phyloP scores from a whole-genome alignment of 177 flowering plant species.

The Vitis hybrid region DNA sequence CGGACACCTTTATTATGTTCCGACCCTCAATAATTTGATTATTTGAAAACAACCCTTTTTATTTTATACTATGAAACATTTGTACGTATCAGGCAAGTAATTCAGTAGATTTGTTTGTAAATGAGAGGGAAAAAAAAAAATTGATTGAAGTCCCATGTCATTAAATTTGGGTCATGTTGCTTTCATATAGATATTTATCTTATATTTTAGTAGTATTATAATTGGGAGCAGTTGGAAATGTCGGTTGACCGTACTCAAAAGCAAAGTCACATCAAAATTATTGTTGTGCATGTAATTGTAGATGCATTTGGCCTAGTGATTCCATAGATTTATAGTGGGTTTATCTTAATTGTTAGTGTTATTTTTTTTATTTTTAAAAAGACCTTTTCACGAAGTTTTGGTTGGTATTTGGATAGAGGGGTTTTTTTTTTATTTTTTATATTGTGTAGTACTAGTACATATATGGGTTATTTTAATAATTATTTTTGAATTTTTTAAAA shows the following conservation, averaged over 20 bases:
- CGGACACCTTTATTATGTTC: neutral
- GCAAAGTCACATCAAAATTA: neutral
- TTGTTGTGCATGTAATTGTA: neutral
- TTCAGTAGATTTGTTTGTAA: too few relatives aligned
- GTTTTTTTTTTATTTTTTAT: too few relatives aligned
- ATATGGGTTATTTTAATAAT: too few relatives aligned
- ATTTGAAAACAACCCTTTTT: neutral
- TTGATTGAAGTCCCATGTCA: neutral
- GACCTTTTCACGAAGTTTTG: too few relatives aligned
- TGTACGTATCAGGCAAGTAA: too few relatives aligned
- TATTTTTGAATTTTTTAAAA: too few relatives aligned
- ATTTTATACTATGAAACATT: neutral
- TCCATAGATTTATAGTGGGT: neutral
- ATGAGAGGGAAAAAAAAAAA: neutral
- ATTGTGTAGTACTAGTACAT: too few relatives aligned
- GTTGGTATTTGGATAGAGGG: too few relatives aligned
- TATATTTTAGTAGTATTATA: neutral
- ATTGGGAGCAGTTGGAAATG: neutral
- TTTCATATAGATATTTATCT: neutral
- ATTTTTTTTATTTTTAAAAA: too few relatives aligned
- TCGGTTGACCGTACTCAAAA: neutral
- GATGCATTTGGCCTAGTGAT: neutral
- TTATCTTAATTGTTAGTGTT: neutral
- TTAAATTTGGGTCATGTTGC: neutral
- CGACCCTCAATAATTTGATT: neutral